phyloP scores from a whole-genome alignment of 495 filamentous ascomycete species.

The Podospora australis region DNA sequence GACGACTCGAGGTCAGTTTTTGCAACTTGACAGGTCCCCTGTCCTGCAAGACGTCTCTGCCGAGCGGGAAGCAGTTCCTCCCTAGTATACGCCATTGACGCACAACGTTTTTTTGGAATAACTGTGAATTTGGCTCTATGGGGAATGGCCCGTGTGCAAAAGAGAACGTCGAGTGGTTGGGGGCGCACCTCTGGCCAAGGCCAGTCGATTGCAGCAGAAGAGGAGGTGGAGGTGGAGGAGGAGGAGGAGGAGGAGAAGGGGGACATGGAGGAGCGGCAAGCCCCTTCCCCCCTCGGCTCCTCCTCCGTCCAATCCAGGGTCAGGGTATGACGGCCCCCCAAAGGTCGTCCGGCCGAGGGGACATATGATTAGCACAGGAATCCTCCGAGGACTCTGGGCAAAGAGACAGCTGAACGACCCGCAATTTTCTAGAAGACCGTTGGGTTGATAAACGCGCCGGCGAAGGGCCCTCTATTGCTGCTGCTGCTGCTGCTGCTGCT shows the following conservation, averaged over 20 bases:
- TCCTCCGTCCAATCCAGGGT: conserved; percentile 25
- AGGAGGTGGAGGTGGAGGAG: conserved; percentile 10
- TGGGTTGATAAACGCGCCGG: conserved; percentile 39
- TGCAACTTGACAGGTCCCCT: background rate
- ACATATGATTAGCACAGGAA: conserved; percentile 42
- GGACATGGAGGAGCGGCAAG: conserved; percentile 14
- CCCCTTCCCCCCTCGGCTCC: conserved; percentile 16
- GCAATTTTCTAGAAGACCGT: conserved; percentile 45
- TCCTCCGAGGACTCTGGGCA: conserved; percentile 34
- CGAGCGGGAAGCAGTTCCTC: conserved; percentile 19
- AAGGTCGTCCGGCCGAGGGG: conserved; percentile 15
- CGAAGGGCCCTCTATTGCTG: conserved; percentile 24
- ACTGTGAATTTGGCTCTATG: conserved; percentile 10
- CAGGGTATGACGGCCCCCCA: conserved; percentile 20
- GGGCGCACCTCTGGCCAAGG: conserved; percentile 20
- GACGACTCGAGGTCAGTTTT: background rate
- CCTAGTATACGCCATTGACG: conserved; percentile 1
- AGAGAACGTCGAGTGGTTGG: conserved; percentile 9
- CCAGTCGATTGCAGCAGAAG: conserved; percentile 17
- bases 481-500: no score
- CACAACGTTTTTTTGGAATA: conserved; percentile 9
- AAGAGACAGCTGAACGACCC: conserved; percentile 23
- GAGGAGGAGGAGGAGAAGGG: conserved; percentile 13
- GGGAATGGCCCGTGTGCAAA: conserved; percentile 12
- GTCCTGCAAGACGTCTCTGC: conserved; percentile 10